Base-by-base conservation (phyloP, 768 basidiomycete species). In the Myochromella boudieri region DNA sequence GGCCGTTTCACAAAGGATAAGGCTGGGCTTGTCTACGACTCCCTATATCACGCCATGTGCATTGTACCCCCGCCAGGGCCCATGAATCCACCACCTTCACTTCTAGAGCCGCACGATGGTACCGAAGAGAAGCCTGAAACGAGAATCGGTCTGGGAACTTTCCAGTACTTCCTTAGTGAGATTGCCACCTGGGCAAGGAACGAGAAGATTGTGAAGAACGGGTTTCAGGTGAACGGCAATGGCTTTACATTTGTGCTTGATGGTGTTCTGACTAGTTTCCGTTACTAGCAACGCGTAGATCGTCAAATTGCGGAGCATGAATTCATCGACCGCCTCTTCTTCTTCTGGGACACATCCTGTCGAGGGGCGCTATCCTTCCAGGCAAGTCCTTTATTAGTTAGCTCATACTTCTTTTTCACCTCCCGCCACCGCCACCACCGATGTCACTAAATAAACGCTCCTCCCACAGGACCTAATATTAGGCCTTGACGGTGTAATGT, bases 101-200 rank as follows among this genome's bases (percentile, higher is more conserved):
- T 88, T 41, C 67, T 87, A 22, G 69, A 75, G 17, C 78, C 73
- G n/a, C 76, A 70, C 32, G 83, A 87, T 38, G 72, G 70, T 6
- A 71, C 73, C 44, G 87, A 85, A 42, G 87, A 93, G 48, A 81
- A 87, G 60, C 84, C 87, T 0, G 97, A 99, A 68, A 97, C 94
- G 10, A 74, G 95, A 57, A 87, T 99, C 41, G 91, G 82, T 43
- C 64, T 94, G 15, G 71, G 68, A 52, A 97, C 95, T 2, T 99
- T 97, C 73, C 82, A 80, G 54, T 77, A 85, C 39, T 97, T 97
- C 70, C 66, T 99, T 53, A 91, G 88, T 55, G 93, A 97, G 66
- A 78, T 98, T 37, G 88, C 85, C 21, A 94, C 93, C 0, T 99
- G 97, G 97, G 95, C 95, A 1, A 70, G 97, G 55, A 85, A 95